These are phyloP conservation scores for Lactifluus piperatus DNA, from an alignment of 768 basidiomycete genomes.

Conservation along the genomic window DNA sequence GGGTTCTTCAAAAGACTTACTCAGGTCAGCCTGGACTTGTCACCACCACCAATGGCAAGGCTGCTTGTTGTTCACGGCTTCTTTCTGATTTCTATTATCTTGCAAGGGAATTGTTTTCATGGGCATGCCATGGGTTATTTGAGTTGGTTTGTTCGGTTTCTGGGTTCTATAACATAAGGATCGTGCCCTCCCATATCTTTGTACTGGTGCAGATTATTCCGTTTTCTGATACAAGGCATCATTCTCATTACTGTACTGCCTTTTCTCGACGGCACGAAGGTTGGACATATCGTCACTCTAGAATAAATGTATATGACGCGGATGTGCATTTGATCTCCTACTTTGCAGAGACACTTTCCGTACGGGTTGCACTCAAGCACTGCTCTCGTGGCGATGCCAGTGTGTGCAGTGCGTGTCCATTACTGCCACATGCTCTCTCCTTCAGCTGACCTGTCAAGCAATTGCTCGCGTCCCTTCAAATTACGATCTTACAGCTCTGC, in stretches of 20 bases:
- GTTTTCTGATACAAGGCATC: background rate
- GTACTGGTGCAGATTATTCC: background rate
- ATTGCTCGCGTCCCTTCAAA: too few species aligned
- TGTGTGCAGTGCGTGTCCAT: too few species aligned
- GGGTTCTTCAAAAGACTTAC: slow-evolving; percentile 33
- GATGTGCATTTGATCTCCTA: too few species aligned
- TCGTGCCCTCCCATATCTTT: background rate
- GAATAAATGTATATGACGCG: too few species aligned
- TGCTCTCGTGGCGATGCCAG: too few species aligned
- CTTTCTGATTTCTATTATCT: background rate
- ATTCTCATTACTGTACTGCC: background rate
- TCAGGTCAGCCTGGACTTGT: slow-evolving; percentile 45
- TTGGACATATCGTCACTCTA: too few species aligned
- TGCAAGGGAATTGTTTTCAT: background rate
- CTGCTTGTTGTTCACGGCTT: background rate
- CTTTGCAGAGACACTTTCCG: too few species aligned
- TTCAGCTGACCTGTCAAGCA: too few species aligned
- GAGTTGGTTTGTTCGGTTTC: background rate
- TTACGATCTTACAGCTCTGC: too few species aligned
- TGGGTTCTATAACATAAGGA: slow-evolving; percentile 1
- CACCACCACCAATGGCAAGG: slow-evolving; percentile 23
- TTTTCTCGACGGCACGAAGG: too few species aligned
- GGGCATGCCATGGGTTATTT: slow-evolving; percentile 10
- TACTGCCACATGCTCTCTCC: too few species aligned
- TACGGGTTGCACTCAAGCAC: too few species aligned